Evolutionary conservation across 2,329 filamentous ascomycete genomes (phyloP), one percentile per base, ranked within the genome.

Genomic region (Aspergillus terreus): DNA sequence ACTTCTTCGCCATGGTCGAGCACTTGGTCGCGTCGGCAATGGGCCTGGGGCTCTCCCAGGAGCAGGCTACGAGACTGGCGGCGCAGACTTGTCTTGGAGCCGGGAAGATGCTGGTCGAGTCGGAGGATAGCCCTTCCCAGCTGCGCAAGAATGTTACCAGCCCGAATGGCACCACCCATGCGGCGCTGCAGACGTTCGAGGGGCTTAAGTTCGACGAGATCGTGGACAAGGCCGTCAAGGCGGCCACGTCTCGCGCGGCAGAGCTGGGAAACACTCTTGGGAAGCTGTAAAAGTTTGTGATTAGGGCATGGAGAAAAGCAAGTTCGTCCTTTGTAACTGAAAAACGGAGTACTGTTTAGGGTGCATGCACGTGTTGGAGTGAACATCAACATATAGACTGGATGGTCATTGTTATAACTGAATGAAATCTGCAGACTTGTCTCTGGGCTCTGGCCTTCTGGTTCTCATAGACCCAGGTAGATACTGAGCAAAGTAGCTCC

Each of bases 1-100:
- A 69, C 44, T 69, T 69, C 59, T 69, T 69, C 53, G 67, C 67
- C 21, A 68, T 69, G 66, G 67, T 69, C 15, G 67, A 69, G 46
- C 66, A 69, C 46, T 50, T 69, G 3, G 50, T 69, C 27, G 58
- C 65, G 25, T 69, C 66, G 46, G 66, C 66, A 4, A 69, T 64
- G 3, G 60, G 63, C 2, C 54, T 69, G 2, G 67, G 67, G 4
- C 56, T 69, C 5, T 55, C 66, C 0, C 51, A 63, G 41, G 67
- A 69, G n/a, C 67, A 69, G 52, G 67, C 67, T 9, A 69, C 66
- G 14, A 57, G 65, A 1, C 41, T 69, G 23, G 67, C 67, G 11
- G 55, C 64, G 6, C 67, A 69, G 51, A 69, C 67, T 19, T 69
- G 67, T 52, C 63, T 69, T 6, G 67, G 67, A 32, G 67, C 67